Percentiles rank a stretch among this genome's conserved stretches.
phyloP scores from a whole-genome alignment of 805 yeast genomes.

The Myxozyma kluyveri region DNA sequence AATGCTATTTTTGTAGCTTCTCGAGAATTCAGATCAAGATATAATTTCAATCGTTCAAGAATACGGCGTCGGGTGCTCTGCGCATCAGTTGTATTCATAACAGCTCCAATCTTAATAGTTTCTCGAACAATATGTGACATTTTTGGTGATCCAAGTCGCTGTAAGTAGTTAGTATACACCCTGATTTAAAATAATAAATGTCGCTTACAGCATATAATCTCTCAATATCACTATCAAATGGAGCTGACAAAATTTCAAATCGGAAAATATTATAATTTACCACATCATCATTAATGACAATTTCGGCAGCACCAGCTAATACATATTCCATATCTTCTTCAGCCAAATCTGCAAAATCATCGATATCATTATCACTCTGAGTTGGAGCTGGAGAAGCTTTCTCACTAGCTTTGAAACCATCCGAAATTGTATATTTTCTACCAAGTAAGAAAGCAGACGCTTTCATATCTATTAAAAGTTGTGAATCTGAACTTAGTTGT shows the following conservation, averaged over 20 bases:
- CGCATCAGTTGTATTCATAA: slow-evolving; percentile 16
- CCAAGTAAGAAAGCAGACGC: slow-evolving; percentile 36
- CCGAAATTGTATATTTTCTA: slow-evolving; percentile 11
- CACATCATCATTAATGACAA: slow-evolving; percentile 41
- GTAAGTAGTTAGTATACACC: neutral
- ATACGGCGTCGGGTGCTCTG: slow-evolving; percentile 31
- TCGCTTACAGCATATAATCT: slow-evolving; percentile 30
- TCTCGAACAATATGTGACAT: slow-evolving; percentile 36
- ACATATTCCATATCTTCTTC: slow-evolving; percentile 25
- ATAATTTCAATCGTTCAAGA: slow-evolving; percentile 38
- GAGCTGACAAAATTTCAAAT: slow-evolving; percentile 36
- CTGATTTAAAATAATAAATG: neutral
- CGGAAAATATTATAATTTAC: slow-evolving; percentile 40
- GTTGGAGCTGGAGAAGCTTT: slow-evolving; percentile 29
- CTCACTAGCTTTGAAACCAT: slow-evolving; percentile 31
- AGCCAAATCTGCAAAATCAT: slow-evolving; percentile 14
- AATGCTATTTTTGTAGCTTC: slow-evolving; percentile 7
- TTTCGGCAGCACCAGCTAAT: slow-evolving; percentile 34
- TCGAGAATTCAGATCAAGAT: slow-evolving; percentile 19
- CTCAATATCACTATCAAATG: slow-evolving; percentile 38
- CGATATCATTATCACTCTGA: slow-evolving; percentile 12
- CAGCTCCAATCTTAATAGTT: slow-evolving; percentile 32
- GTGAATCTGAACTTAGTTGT: slow-evolving; percentile 14
- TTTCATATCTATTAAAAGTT: slow-evolving; percentile 33
- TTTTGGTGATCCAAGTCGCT: slow-evolving; percentile 36